phyloP scores from a whole-genome alignment of 2,329 filamentous ascomycete genomes.

The Fusarium longipes region DNA sequence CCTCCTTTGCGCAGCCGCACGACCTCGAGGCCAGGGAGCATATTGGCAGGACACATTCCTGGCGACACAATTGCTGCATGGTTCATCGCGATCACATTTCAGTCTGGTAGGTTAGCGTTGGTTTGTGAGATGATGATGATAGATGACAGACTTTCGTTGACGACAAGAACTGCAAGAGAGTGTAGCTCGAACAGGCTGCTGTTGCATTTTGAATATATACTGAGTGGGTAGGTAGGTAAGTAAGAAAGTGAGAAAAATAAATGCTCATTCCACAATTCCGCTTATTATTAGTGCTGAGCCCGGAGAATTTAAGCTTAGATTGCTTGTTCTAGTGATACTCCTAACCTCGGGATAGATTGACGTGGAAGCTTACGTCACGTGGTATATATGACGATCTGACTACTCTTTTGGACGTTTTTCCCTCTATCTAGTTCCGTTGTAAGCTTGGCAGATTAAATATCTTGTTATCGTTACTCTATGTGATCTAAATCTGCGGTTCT shows the following conservation, averaged over 20 bases:
- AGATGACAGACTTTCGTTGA: constrained; percentile 12
- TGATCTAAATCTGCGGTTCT: no score
- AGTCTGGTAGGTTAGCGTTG: constrained; percentile 7
- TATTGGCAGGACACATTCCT: constrained; percentile 34
- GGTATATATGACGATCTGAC: not conserved
- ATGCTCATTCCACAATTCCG: not conserved
- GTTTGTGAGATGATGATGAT: not conserved
- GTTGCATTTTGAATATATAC: not conserved
- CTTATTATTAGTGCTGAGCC: not conserved
- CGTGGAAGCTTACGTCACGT: constrained; percentile 20
- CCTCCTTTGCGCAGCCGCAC: constrained; percentile 4
- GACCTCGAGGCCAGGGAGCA: constrained; percentile 20
- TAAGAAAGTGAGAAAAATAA: not conserved
- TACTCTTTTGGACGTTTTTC: not conserved
- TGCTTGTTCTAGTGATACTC: not conserved
- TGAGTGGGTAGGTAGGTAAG: not conserved
- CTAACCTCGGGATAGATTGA: not conserved
- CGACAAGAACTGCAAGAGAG: constrained; percentile 29
- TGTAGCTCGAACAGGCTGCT: constrained; percentile 11
- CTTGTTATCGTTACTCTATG: not conserved
- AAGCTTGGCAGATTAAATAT: constrained; percentile 4
- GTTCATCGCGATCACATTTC: constrained; percentile 39
- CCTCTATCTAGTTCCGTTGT: no score
- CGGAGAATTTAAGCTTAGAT: constrained; percentile 26
- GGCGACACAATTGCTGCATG: constrained; percentile 35